These are phyloP conservation scores for Tillandsia leiboldiana DNA, from an alignment of 176 grass and related monocot genomes.

Conservation along the genomic window DNA sequence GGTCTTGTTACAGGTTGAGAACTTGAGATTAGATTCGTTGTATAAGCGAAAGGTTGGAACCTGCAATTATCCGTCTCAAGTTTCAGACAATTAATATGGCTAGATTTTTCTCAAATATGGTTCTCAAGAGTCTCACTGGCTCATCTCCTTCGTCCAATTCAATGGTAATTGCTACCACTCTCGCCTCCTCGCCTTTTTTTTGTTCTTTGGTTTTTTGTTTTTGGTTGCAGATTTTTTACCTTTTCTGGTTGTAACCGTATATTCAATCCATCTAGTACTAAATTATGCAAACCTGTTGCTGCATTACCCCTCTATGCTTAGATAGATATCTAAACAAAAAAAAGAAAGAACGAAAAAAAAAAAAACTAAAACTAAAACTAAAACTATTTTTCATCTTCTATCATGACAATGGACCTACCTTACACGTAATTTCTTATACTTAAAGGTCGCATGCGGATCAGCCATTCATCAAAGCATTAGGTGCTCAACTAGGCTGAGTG, in stretches of 20 bases:
- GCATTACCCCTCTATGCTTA: background rate
- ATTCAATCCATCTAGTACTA: background rate
- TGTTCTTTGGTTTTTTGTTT: background rate
- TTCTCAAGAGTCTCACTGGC: slow-evolving; percentile 31
- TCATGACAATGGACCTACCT: background rate
- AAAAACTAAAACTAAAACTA: no score
- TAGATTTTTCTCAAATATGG: slow-evolving; percentile 24
- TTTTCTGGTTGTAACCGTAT: background rate
- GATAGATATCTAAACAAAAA: background rate
- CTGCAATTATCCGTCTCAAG: background rate
- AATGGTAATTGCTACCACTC: slow-evolving; percentile 15
- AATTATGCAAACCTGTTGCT: background rate
- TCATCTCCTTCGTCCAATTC: slow-evolving; percentile 17
- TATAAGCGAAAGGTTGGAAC: background rate
- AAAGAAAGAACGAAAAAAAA: no score
- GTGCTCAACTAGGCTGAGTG: slow-evolving; percentile 29
- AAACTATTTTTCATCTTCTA: background rate
- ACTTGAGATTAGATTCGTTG: background rate
- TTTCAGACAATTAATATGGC: slow-evolving; percentile 21
- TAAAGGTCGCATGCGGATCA: slow-evolving; percentile 24
- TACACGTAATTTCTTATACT: slow-evolving; percentile 14
- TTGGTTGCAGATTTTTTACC: background rate
- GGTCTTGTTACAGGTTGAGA: background rate
- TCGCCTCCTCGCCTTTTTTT: background rate
- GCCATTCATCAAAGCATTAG: slow-evolving; percentile 34